Conservation (phyloP, 2,329 filamentous ascomycete species). For the Neocucurbitaria cava region DNA sequence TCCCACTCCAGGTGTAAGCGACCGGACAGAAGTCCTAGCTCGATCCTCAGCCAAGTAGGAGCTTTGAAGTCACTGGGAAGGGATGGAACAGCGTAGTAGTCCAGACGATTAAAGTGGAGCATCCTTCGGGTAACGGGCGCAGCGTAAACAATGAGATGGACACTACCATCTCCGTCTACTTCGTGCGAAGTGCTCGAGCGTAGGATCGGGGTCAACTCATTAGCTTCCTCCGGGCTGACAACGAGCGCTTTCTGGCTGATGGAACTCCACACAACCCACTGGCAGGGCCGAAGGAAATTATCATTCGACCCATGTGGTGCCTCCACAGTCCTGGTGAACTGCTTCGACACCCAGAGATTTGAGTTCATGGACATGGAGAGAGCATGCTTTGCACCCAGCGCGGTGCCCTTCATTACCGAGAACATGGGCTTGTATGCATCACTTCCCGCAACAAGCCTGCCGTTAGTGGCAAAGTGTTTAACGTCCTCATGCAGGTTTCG, state of each 20-base stretch:
- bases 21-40: conserved; percentile 67
- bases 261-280: conserved; percentile 67
- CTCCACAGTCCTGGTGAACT: conserved; percentile 60
- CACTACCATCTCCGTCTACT: conserved; percentile 5
- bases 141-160: conserved; percentile 64
- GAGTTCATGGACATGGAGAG: conserved; percentile 17
- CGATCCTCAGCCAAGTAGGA: conserved; percentile 62
- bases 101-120: conserved; percentile 63
- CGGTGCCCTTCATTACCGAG: conserved; percentile 50
- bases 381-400: conserved; percentile 45
- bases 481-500: conserved; percentile 58
- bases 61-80: conserved; percentile 51
- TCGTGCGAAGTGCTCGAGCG: conserved; percentile 10
- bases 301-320: conserved; percentile 46
- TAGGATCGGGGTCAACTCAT: conserved; percentile 60
- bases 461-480: conserved; percentile 54
- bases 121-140: conserved; percentile 67
- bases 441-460: conserved; percentile 49
- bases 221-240: conserved; percentile 69
- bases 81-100: conserved; percentile 60
- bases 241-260: conserved; percentile 60
- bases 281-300: conserved; percentile 58
- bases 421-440: conserved; percentile 54
- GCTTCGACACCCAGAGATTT: conserved; percentile 50
- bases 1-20: conserved; percentile 65